Base-by-base conservation (phyloP, 768 basidiomycete species). In the Dioszegia crocea region DNA sequence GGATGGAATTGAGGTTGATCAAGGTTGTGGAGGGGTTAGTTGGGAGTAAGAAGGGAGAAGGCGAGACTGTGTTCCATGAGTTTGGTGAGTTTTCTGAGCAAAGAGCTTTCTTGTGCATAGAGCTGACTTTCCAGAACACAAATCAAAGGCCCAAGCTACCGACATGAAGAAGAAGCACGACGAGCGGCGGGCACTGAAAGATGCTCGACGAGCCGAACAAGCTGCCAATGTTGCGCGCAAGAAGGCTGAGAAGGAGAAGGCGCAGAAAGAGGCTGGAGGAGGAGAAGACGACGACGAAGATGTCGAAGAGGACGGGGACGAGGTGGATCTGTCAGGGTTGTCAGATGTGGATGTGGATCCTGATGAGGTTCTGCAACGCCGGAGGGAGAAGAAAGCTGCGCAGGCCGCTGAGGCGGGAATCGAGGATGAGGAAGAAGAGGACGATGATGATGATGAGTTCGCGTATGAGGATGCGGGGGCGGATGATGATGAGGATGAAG, bases 1-100 rank as follows among this genome's bases (percentile, higher is more conserved):
- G 96, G 71, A 87, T 99, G 85, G 96, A 99, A 77, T 79, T 98
- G 65, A 83, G 84, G 63, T 79, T 99, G 66, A 84, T 97, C 66
- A 99, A 99, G 81, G 91, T 99, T 58, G 84, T 86, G 17, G 94
- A 97, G 76, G 94, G 96, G 23, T 80, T 89, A 17, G 92, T 93
- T 4, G 96, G 93, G 14, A 69, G 68, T 59, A 71, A 73, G 60
- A 62, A 68, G 36, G 93, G 86, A 67, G 91, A 94, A 76, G 91
- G 96, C 5, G 84, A 83, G 63, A 90, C 97, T 1, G 86, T 99
- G 39, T 96, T 88, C 80, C 96, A 99, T 74, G 86, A 89, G 78
- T 88, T 96, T 68, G 88, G 94, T 91, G 67, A 67, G 88, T 81
- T 8, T 11, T 44, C 36, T 11, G 26, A 21, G 17, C 23, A n/a